Base-by-base conservation (phyloP, 176 grass and related monocot species). In the Aegilops tauschii region DNA sequence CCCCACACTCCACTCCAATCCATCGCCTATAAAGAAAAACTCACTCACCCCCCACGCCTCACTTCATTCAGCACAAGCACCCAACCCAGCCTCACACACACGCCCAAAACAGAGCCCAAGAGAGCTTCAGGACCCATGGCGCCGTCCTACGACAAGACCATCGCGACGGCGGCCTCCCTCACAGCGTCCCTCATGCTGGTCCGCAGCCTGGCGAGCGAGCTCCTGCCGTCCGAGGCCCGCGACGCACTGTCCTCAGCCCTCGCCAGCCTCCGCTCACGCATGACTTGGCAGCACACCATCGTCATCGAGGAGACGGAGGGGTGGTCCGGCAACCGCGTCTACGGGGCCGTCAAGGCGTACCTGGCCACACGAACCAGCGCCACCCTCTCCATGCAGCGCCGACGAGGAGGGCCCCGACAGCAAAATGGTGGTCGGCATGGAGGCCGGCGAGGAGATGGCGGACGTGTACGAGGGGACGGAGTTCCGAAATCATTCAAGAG, bases 361-460 rank as follows among this genome's bases (percentile, higher is more conserved):
- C 86, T 97, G 1, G 84, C 92, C 8, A 76, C 78, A 6, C 80
- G 81, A 45, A 85, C 91, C 78, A 36, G 86, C 79, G 77, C 54
- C 67, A 35, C 83, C 67, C 69, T 50, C 65, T 13, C 36, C 42
- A 71, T 83, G 79, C 84, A 80, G 12, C 84, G 65, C 76, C n/a
- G 87, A 93, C 0, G 92, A 93, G 17, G 17, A 16, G 14, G 49
- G 47, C 3, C 47, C 69, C 4, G 67, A 93, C 35, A 52, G 47
- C 47, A 87, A 47, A 27, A 83, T 97, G 76, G 65, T 82, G 14
- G 21, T 95, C 62, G 85, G 84, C 56, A 85, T 93, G 47, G 92
- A 87, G 14, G 82, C 78, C 4, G 92, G 85, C 4, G 87, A 95
- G 27, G 92, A 95, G 85, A 87, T 95, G 85, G 4, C 66, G 5